These are phyloP conservation scores for Myochromella boudieri DNA, from an alignment of 768 basidiomycete genomes.

Conservation along the genomic window DNA sequence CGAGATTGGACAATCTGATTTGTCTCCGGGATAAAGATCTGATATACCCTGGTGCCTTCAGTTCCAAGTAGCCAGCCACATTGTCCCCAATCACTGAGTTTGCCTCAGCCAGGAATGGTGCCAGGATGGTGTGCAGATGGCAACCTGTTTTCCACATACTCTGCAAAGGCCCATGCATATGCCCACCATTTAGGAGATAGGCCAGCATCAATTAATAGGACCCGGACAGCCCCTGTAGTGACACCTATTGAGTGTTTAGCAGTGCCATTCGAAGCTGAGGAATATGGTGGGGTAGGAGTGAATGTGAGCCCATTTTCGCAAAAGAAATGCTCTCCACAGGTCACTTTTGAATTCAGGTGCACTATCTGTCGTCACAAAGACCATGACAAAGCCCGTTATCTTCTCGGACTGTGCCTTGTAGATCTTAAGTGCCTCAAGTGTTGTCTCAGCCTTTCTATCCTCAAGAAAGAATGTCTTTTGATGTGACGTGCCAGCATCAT, in stretches of 20 bases:
- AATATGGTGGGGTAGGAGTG: neutral
- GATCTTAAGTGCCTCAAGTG: neutral
- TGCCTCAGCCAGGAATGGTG: constrained; percentile 10
- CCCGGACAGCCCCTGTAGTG: neutral
- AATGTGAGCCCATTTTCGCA: neutral
- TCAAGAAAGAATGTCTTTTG: neutral
- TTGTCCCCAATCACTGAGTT: constrained; percentile 3
- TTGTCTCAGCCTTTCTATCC: neutral
- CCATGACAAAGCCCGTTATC: neutral
- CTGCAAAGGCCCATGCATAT: constrained; percentile 2
- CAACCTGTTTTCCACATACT: constrained; percentile 9
- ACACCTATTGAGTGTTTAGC: neutral
- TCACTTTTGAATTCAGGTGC: neutral
- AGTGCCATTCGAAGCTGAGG: neutral
- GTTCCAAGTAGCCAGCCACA: constrained; percentile 10
- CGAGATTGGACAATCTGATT: constrained; percentile 3
- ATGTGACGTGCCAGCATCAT: neutral
- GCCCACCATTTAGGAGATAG: constrained; percentile 2
- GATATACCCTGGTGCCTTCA: constrained; percentile 11
- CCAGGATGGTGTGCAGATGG: constrained; percentile 1
- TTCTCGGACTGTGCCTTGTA: neutral
- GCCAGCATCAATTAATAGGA: constrained; percentile 3
- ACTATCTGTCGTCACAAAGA: neutral
- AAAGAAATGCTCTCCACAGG: neutral
- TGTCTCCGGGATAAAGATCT: constrained; percentile 13